Evolutionary conservation across 306 rosid genomes (phyloP), one percentile per base, ranked within the genome.

Genomic region (Cicer pinnatifidum): DNA sequence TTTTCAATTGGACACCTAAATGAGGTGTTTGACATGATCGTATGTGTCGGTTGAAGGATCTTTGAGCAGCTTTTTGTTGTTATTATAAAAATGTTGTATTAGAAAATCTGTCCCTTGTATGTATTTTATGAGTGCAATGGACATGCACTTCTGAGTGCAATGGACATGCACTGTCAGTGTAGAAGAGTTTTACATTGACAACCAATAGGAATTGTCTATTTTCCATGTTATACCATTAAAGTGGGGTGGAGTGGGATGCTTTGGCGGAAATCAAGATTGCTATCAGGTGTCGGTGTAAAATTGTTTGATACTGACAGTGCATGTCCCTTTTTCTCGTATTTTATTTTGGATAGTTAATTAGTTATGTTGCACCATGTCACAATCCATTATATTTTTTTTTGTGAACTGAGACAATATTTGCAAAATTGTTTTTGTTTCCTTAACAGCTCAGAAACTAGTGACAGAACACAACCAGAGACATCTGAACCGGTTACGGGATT

Each of bases 391-490:
- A 13, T 47, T 50, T 20, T 20, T 20, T 73, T 67, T 40, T 48
- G 47, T 44, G 46, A 64, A 11, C 16, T 54, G 13, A 54, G 28
- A 40, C 28, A 41, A 61, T 56, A 16, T 46, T 47, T 74, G 69
- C 11, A 11, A 47, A 23, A 9, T 62, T 45, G 39, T 33, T 56
- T 75, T 60, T 51, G 48, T 61, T 51, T 69, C 54, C 56, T 72
- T 47, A 78, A 79, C 85, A 88, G 97, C 51, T 85, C 85, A 8
- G 85, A 74, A 79, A 71, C 72, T 59, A 81, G 75, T 68, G 86
- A 81, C 59, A 78, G 77, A 80, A 51, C 85, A 67, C 60, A 73
- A 61, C 71, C 11, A 23, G 79, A 53, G 74, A 60, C 53, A 61
- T 67, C 62, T 54, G 88, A 80, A 44, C 83, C 84, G 69, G 75